Evolutionary conservation across 768 basidiomycete species (phyloP).

Genomic region (Kwoniella europaea): DNA sequence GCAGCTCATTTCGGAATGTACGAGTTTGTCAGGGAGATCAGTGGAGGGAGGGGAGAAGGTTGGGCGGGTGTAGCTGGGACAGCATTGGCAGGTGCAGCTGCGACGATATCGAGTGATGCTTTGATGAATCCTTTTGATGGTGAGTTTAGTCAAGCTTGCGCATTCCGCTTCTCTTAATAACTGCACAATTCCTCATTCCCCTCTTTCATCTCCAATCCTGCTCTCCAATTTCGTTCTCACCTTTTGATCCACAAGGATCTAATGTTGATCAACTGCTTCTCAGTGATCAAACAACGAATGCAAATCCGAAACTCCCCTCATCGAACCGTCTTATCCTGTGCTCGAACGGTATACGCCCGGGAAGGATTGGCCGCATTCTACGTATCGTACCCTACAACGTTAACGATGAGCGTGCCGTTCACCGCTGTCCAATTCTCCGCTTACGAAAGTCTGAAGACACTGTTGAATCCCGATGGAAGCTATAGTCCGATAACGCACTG

Average conservation of each 20-base stretch:
- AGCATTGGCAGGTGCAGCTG: slow-evolving; percentile 92
- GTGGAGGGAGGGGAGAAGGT: slow-evolving; percentile 72
- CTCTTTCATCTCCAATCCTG: too few species aligned
- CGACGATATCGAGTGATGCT: slow-evolving; percentile 93
- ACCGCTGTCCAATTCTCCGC: slow-evolving; percentile 97
- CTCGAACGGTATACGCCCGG: slow-evolving; percentile 76
- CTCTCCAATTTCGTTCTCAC: too few species aligned
- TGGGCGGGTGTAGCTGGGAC: slow-evolving; percentile 82
- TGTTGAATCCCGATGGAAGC: slow-evolving; percentile 79
- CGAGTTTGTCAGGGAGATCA: slow-evolving; percentile 90
- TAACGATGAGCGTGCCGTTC: slow-evolving; percentile 95
- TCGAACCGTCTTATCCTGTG: slow-evolving; percentile 83
- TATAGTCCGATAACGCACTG: slow-evolving; percentile 96
- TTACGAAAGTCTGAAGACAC: slow-evolving; percentile 87
- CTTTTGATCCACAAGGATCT: too few species aligned
- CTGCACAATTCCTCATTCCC: too few species aligned
- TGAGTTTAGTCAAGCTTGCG: slow-evolving; percentile 60
- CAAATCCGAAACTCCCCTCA: slow-evolving; percentile 93
- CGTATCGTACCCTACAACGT: slow-evolving; percentile 96
- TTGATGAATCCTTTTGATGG: slow-evolving; percentile 99
- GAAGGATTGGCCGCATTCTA: slow-evolving; percentile 94
- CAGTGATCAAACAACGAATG: slow-evolving; percentile 99
- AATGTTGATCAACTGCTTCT: background rate
- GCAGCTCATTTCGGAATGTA: slow-evolving; percentile 97
- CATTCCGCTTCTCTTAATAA: too few species aligned